Evolutionary conservation across 441 rosid species (phyloP), one percentile per base, ranked within the genome.

Genomic region (Hura crepitans): DNA sequence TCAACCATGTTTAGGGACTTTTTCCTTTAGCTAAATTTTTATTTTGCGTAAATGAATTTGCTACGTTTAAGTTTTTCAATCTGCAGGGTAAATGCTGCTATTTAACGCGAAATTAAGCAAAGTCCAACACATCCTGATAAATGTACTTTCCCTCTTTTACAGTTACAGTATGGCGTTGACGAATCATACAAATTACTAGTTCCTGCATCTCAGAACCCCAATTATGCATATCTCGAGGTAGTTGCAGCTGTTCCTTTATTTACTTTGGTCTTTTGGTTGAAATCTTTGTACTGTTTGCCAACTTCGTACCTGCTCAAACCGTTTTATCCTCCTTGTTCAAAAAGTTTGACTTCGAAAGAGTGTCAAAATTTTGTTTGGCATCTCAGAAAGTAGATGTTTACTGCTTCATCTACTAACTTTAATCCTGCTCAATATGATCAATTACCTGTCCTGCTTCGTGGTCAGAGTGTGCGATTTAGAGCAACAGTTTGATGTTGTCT

Each of bases 181-280:
- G 92, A 89, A 72, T 87, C 92, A n/a, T 87, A 89, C 84, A 87
- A 74, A 68, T 73, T 89, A 58, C 65, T 66, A 53, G 81, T 89
- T 57, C 82, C 91, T 69, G 81, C 84, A 28, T 74, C 57, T 37
- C 75, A 68, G 35, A 82, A 78, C n/a, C 79, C 83, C 5, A 77
- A 70, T 72, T 78, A 68, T 80, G 91, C 87, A 45, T 82, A 77
- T 65, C 84, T 86, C 62, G 85, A 86, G 91, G 94, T 85, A 65
- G 63, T 72, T 77, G 31, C 14, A 47, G 58, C 54, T 20, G 15
- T 20, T 70, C 53, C 46, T 31, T 54, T 60, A 42, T 63, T 1
- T 51, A 39, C 50, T 71, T 61, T 9, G 53, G 39, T 25, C 17
- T 43, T 22, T 9, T n/a, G 31, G 14, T 42, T 3, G 23, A 12